phyloP scores from a whole-genome alignment of 2,329 filamentous ascomycete genomes.

The Daldinia eschscholtzii region DNA sequence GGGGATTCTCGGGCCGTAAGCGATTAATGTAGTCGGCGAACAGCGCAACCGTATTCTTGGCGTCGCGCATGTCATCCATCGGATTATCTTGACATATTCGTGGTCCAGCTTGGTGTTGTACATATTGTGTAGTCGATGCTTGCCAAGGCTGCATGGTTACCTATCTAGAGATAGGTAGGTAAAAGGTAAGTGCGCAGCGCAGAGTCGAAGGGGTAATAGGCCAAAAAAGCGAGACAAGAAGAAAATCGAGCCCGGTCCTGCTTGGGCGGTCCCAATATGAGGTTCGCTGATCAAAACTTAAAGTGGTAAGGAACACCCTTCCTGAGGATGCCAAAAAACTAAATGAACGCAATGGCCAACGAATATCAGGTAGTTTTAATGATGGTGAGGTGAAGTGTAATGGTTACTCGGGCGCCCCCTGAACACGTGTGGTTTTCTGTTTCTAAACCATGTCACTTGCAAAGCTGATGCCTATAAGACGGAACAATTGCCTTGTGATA shows the following conservation, averaged over 20 bases:
- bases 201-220: constrained; percentile 6
- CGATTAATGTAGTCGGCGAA: constrained; percentile 43
- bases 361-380: constrained; percentile 13
- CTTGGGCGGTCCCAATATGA: constrained; percentile 7
- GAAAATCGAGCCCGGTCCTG: constrained; percentile 4
- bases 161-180: constrained; percentile 4
- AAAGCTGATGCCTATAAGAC: constrained; percentile 9
- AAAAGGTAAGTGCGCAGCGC: constrained; percentile 14
- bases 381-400: constrained; percentile 21
- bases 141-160: constrained; percentile 30
- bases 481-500: constrained; percentile 40
- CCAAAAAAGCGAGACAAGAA: constrained; percentile 15
- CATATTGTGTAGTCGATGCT: constrained; percentile 3
- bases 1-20: constrained; percentile 36
- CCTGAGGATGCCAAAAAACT: constrained; percentile 26
- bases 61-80: constrained; percentile 49
- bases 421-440: constrained; percentile 22
- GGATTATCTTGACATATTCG: constrained; percentile 21
- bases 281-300: constrained; percentile 20
- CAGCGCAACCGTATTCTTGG: constrained; percentile 42
- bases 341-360: constrained; percentile 32
- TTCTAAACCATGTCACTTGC: constrained; percentile 27
- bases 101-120: neutral
- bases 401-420: constrained; percentile 10
- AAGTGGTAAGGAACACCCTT: constrained; percentile 27